A percentile compares a stretch with the other conserved stretches of the same genome.
phyloP scores from a whole-genome alignment of 2,329 filamentous ascomycete species.

The Colletotrichum sp. region DNA sequence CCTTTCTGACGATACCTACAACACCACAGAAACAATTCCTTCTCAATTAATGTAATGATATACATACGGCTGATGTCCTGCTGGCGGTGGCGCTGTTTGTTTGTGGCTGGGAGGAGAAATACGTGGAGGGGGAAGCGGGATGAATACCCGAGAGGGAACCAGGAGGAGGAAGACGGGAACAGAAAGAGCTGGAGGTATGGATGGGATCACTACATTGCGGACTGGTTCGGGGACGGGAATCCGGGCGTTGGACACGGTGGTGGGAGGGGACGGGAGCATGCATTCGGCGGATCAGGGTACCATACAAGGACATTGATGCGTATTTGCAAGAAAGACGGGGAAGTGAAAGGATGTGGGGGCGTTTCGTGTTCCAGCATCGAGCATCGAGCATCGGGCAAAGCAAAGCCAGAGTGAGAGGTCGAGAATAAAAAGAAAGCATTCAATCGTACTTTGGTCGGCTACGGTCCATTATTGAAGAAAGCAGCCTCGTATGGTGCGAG shows the following conservation, averaged over 20 bases:
- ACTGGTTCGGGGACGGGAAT: neutral
- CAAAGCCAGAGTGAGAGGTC: neutral
- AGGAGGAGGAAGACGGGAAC: neutral
- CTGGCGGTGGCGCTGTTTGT: constrained; percentile 19
- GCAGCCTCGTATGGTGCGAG: neutral
- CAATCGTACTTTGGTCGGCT: neutral
- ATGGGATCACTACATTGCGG: neutral
- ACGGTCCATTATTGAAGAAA: neutral
- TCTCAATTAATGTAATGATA: constrained; percentile 23
- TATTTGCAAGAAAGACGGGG: neutral
- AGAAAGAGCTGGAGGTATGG: neutral
- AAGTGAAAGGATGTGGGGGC: neutral
- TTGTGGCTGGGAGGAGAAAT: neutral
- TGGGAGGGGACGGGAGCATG: neutral
- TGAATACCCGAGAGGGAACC: neutral
- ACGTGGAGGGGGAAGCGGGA: neutral
- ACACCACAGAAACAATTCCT: constrained; percentile 5
- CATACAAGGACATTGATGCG: neutral
- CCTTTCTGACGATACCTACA: constrained; percentile 11
- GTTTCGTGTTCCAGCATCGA: neutral
- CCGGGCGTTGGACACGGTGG: neutral
- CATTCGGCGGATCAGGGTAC: neutral
- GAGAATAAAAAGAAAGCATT: neutral
- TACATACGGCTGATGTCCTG: constrained; percentile 15
- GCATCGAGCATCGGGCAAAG: neutral